Base-by-base conservation (phyloP, 2,329 filamentous ascomycete species). In the Neopestalotiopsis sp. region DNA sequence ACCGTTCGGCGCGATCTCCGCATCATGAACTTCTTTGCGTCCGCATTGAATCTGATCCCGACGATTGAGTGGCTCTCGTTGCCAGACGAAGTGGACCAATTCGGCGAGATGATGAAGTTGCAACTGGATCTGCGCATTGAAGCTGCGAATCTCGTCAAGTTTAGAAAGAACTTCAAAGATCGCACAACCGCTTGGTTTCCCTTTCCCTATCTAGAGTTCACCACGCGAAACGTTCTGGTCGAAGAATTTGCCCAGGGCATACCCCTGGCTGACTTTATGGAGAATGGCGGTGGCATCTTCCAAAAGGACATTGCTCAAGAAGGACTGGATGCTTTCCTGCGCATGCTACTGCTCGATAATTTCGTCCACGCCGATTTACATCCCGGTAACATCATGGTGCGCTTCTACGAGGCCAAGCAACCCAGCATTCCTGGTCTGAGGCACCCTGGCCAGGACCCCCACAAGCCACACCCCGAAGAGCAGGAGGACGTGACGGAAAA, bases 381-480 rank as follows among this genome's bases (percentile, higher is more conserved):
- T 78, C 96, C 96, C 0, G 96, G 96, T 32, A 99, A 99, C 79
- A 98, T 99, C 81, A 98, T 99, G 95, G 95, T 99, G 61, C 94
- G 97, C 71, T 99, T 99, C 83, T 98, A 98, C 81, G 91, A 95
- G 75, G 90, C 95, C 0, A 89, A 90, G 14, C 87, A 91, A 70
- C 88, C 95, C 0, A 89, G 92, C 63, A 83, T 97, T 1, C 84
- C 85, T 28, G 82, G 91, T 34, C 76, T 73, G 14, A 68, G 76
- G 4, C 79, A 78, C 52, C 79, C 80, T 28, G 80, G 84, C 24
- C 66, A 65, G 13, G 67, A 72, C 13, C 68, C 62, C 68, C 58
- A 68, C 13, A 65, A 34, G 34, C 70, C 69, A 2, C 72, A 72
- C 32, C 74, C 77, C 30, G 60, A 77, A 68, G 75, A 78, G 4